Conservation (phyloP, 352 stramenopile species). For the Pythium oligandrum region DNA sequence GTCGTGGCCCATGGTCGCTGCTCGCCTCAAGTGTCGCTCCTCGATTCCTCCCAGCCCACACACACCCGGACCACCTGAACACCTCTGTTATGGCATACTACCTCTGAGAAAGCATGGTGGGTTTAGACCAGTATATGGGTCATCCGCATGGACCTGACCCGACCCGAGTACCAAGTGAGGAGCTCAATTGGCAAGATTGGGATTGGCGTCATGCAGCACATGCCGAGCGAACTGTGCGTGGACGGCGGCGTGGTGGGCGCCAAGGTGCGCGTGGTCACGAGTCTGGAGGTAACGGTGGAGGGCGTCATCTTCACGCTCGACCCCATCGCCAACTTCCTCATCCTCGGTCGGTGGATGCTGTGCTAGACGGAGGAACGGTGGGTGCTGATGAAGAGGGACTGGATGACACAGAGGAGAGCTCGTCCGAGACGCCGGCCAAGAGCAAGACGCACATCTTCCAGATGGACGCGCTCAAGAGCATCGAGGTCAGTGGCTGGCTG, state of each 20-base stretch:
- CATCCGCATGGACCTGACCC: no score
- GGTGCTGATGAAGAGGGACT: background rate
- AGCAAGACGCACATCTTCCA: constrained; percentile 74
- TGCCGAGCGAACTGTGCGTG: constrained; percentile 56
- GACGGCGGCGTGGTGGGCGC: constrained; percentile 59
- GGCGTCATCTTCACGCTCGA: constrained; percentile 78
- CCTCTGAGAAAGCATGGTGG: background rate
- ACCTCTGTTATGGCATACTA: constrained; percentile 10
- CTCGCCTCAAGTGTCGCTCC: constrained; percentile 9
- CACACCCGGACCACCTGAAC: constrained; percentile 15
- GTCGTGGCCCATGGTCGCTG: constrained; percentile 55
- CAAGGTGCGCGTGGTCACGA: constrained; percentile 58
- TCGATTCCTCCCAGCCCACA: constrained; percentile 12
- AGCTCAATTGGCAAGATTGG: no score
- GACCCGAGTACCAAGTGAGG: no score
- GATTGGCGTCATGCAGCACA: no score
- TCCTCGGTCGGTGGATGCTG: constrained; percentile 39
- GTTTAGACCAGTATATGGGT: no score
- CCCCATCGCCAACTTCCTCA: constrained; percentile 70
- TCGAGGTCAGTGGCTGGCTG: constrained; percentile 32
- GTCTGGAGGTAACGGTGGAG: constrained; percentile 46
- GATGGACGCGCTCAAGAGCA: constrained; percentile 59
- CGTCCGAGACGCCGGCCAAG: constrained; percentile 31
- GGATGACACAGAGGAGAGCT: constrained; percentile 41
- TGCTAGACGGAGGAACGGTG: background rate